Evolutionary conservation across 306 rosid genomes (phyloP).

Genomic region (Cicer yamashitae): DNA sequence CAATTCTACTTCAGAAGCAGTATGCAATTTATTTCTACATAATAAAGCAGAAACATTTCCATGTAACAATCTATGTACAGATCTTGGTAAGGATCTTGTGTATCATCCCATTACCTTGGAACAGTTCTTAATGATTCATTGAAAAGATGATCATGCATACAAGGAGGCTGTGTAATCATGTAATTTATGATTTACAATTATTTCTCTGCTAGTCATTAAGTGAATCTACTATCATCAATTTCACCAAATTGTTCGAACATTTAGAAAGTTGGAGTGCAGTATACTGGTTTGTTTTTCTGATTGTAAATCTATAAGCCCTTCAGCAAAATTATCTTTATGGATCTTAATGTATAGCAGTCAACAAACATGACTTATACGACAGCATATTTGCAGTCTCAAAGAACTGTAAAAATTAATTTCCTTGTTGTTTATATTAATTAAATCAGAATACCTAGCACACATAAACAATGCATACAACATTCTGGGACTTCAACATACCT

Average conservation of each 20-base stretch:
- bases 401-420: constrained; percentile 11
- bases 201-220: constrained; percentile 21
- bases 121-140: constrained; percentile 7
- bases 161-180: constrained; percentile 9
- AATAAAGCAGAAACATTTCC: constrained; percentile 21
- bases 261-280: constrained; percentile 1
- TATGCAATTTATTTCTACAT: not conserved
- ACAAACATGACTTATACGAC: constrained; percentile 14
- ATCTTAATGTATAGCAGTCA: constrained; percentile 27
- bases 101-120: not conserved
- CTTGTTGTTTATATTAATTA: constrained; percentile 1
- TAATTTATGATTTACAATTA: not conserved
- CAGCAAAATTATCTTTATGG: not conserved
- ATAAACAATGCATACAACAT: constrained; percentile 19
- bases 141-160: constrained; percentile 11
- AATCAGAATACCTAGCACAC: constrained; percentile 25
- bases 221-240: constrained; percentile 25
- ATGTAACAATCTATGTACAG: not conserved
- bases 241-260: constrained; percentile 11
- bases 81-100: constrained; percentile 20
- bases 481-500: constrained; percentile 55
- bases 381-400: constrained; percentile 20
- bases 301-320: not conserved
- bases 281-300: constrained; percentile 34
- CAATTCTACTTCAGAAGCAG: constrained; percentile 7